These are phyloP conservation scores for Saccharomycopsis vini DNA, from an alignment of 805 yeast species.

Conservation along the genomic window DNA sequence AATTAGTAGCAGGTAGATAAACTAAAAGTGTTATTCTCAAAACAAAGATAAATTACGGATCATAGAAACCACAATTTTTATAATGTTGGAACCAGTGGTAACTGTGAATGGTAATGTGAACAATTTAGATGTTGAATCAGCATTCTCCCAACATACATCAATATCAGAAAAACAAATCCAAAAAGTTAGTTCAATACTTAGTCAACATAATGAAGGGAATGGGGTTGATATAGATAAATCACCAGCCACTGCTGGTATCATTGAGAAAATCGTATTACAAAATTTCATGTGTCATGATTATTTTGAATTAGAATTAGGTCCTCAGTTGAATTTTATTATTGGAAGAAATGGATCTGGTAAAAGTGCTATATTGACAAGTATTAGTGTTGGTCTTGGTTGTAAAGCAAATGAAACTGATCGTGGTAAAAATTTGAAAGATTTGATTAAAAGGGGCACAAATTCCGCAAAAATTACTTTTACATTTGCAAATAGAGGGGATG, in stretches of 20 bases:
- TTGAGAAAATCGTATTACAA: constrained; percentile 50
- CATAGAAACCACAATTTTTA: too few relatives aligned
- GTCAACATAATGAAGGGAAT: too few relatives aligned
- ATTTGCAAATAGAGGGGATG: constrained; percentile 56
- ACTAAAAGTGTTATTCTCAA: too few relatives aligned
- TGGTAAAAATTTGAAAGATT: constrained; percentile 58
- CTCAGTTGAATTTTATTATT: constrained; percentile 74
- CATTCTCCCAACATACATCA: not conserved
- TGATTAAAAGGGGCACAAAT: constrained; percentile 69
- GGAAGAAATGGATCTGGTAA: constrained; percentile 93
- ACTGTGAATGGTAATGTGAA: too few relatives aligned
- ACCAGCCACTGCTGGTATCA: constrained; percentile 54
- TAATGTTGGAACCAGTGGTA: too few relatives aligned
- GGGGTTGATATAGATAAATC: constrained; percentile 5
- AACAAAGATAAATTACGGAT: too few relatives aligned
- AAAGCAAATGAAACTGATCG: constrained; percentile 82
- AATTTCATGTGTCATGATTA: constrained; percentile 90
- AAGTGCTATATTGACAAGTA: constrained; percentile 79
- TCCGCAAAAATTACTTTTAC: constrained; percentile 60
- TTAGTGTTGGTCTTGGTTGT: constrained; percentile 81
- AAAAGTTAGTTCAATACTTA: not conserved
- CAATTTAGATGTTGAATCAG: not conserved
- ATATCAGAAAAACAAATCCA: not conserved
- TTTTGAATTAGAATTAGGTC: constrained; percentile 67
- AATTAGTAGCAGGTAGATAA: too few relatives aligned